Percentiles rank a stretch among this genome's conserved stretches.
phyloP scores from a whole-genome alignment of 2,329 filamentous ascomycete genomes.

The Apiospora marii region DNA sequence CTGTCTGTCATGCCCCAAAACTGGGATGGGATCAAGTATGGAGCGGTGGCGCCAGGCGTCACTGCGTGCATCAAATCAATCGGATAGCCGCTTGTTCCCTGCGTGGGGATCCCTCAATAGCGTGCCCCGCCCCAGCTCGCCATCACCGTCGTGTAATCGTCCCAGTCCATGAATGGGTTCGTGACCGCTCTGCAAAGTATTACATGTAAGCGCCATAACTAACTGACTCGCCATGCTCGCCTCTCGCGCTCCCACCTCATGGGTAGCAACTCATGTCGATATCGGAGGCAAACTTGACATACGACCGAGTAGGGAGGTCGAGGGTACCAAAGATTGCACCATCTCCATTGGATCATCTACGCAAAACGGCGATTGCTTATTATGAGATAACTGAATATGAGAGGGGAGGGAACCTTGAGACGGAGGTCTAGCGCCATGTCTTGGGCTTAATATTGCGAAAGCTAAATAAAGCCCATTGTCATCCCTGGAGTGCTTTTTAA shows the following conservation, averaged over 20 bases:
- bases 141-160: conserved; percentile 15
- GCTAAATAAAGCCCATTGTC: conserved; percentile 1
- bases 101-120: conserved; percentile 15
- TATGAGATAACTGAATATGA: neutral
- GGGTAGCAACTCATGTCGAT: neutral
- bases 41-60: conserved; percentile 19
- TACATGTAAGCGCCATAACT: conserved; percentile 1
- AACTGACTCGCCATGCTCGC: conserved; percentile 11
- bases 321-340: neutral
- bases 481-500: neutral
- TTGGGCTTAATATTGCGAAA: neutral
- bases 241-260: neutral
- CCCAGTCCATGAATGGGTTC: neutral
- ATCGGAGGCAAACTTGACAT: neutral
- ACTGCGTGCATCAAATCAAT: conserved; percentile 19
- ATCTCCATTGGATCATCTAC: neutral
- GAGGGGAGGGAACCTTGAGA: neutral
- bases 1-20: conserved; percentile 17
- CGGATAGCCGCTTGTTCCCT: conserved; percentile 9
- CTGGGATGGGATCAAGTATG: conserved; percentile 15
- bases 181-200: conserved; percentile 8
- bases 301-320: neutral
- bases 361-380: neutral
- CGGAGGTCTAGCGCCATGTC: neutral
- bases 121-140: conserved; percentile 3